Conservation (phyloP, 345 rosid genomes). For the Arabidopsis suecica region DNA sequence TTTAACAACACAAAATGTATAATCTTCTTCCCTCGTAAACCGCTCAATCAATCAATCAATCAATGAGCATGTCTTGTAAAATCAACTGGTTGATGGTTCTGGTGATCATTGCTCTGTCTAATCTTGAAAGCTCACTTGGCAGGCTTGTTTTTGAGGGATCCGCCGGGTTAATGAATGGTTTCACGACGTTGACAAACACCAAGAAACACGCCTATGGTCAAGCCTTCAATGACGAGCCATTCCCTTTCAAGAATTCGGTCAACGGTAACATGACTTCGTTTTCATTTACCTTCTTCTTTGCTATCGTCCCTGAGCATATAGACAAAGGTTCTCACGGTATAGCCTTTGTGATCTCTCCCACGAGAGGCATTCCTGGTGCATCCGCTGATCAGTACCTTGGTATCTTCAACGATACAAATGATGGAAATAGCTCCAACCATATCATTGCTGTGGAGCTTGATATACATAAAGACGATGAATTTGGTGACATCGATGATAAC, state of each 20-base stretch:
- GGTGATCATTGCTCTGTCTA: conserved; percentile 13
- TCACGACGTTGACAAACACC: conserved; percentile 56
- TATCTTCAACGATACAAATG: conserved; percentile 52
- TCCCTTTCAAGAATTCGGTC: conserved; percentile 53
- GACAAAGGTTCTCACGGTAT: conserved; percentile 79
- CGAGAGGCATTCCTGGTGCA: conserved; percentile 51
- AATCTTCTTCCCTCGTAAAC: neutral
- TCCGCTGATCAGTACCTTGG: conserved; percentile 72
- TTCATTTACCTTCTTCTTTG: conserved; percentile 73
- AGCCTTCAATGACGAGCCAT: conserved; percentile 58
- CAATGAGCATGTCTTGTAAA: conserved; percentile 22
- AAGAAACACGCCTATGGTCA: conserved; percentile 62
- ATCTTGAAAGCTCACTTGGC: neutral
- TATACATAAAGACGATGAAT: conserved; percentile 64
- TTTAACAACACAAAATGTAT: neutral
- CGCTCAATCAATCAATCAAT: neutral
- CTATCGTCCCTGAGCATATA: conserved; percentile 58
- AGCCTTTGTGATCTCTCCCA: conserved; percentile 68
- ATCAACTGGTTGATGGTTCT: neutral
- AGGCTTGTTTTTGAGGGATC: conserved; percentile 8
- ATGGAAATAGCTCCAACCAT: conserved; percentile 60
- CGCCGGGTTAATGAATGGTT: conserved; percentile 33
- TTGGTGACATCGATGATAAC: conserved; percentile 70
- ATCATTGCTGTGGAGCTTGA: conserved; percentile 84
- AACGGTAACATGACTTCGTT: conserved; percentile 58